Evolutionary conservation across 495 filamentous ascomycete species (phyloP), one percentile per base, ranked within the genome.

Genomic region (Penicillium pulvis): DNA sequence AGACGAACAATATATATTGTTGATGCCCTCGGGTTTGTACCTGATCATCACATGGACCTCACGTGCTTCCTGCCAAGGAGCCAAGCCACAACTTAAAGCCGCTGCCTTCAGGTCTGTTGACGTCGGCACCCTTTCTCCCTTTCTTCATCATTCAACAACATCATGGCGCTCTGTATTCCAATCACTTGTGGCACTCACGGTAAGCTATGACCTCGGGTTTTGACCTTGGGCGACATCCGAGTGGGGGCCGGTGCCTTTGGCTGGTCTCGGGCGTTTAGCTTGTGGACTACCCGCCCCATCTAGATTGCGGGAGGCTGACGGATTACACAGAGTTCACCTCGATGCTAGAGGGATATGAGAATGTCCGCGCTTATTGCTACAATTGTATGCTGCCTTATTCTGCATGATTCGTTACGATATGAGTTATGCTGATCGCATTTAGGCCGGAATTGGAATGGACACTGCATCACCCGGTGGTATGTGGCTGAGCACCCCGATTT

Each of bases 381-480:
- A 83, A 84, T 55, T 84, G 79, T 82, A 60, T 56, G 79, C 14
- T 56, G 79, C 8, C 12, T 20, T 24, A 23, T 30, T 43, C 39
- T 44, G 26, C 30, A 36, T 35, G 47, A 17, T 43, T 35, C 11
- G 23, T 43, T 39, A 19, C 26, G 10, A 42, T 53, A 10, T 11
- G 53, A n/a, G 2, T 14, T 31, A 43, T 11, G 54, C 42, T 57
- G 17, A 51, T 50, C 2, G 26, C 24, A 31, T 33, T 41, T 35
- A 83, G 80, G 80, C 58, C 73, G 77, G 45, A 76, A 82, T 56
- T 82, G 77, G 75, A 76, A 76, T 58, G 81, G 77, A 19, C 77
- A 78, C 64, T 83, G 80, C 49, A 57, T 79, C 7, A 82, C 77
- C 16, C 65, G 79, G 67, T 84, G 80, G 79, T 82, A 71, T 58